A percentile compares a stretch with the other conserved stretches of the same genome.
Evolutionary conservation across 768 basidiomycete species (phyloP).

Genomic region (Tylopilus vinaceipallidus): DNA sequence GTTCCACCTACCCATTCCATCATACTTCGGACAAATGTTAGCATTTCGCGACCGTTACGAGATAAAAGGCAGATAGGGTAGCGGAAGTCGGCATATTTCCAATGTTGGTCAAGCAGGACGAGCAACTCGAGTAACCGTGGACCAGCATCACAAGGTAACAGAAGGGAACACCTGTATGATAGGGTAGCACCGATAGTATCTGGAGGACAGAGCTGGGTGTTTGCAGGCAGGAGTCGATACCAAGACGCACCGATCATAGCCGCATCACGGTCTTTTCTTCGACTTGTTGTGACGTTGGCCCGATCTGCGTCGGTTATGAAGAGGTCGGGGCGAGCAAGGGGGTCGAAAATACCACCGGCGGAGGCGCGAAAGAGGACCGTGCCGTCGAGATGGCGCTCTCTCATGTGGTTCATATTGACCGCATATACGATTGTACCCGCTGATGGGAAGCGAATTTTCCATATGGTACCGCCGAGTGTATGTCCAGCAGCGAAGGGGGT

Average conservation of each 20-base stretch:
- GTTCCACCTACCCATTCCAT: conserved; percentile 99
- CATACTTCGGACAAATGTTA: conserved; percentile 92
- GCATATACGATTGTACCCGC: conserved; percentile 95
- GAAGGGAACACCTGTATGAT: conserved; percentile 72
- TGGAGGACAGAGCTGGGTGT: conserved; percentile 29
- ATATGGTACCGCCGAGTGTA: conserved; percentile 93
- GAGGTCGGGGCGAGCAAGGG: conserved; percentile 84
- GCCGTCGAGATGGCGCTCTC: conserved; percentile 92
- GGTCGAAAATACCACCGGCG: conserved; percentile 80
- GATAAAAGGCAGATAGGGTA: conserved; percentile 94
- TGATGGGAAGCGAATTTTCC: conserved; percentile 98
- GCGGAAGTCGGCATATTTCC: conserved; percentile 83
- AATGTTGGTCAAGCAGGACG: conserved; percentile 94
- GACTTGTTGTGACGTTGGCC: conserved; percentile 76
- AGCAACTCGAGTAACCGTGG: conserved; percentile 96
- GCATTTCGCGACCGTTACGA: conserved; percentile 87
- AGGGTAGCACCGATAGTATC: conserved; percentile 90
- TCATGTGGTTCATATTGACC: conserved; percentile 93
- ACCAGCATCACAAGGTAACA: conserved; percentile 91
- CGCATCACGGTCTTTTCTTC: conserved; percentile 86
- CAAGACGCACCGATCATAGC: conserved; percentile 71
- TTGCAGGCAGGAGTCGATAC: neutral
- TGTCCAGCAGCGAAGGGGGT: conserved; percentile 96
- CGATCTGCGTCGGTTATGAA: conserved; percentile 92
- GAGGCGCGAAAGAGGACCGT: conserved; percentile 79